phyloP scores from a whole-genome alignment of 179 eudicot genomes.

The Beta lomatogona region DNA sequence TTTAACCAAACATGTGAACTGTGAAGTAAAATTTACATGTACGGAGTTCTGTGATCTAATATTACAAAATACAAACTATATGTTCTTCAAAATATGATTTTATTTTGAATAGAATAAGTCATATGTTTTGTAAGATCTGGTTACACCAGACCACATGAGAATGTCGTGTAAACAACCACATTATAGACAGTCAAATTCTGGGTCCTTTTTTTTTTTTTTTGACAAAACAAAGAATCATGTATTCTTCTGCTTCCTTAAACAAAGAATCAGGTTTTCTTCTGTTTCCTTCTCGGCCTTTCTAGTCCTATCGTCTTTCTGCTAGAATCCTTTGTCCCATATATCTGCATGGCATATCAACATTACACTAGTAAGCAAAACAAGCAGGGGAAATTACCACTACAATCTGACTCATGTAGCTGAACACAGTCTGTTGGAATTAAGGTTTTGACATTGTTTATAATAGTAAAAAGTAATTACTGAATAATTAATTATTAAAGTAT shows the following conservation, averaged over 20 bases:
- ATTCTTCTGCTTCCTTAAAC: slow-evolving; percentile 11
- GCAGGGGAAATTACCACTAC: background rate
- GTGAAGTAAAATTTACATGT: slow-evolving; percentile 16
- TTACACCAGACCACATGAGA: slow-evolving; percentile 16
- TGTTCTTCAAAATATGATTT: slow-evolving; percentile 17
- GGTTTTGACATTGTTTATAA: too few species aligned
- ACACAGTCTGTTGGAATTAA: too few species aligned
- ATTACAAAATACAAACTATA: slow-evolving; percentile 12
- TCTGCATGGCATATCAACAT: slow-evolving; percentile 42
- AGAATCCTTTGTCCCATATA: slow-evolving; percentile 70
- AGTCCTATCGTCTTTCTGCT: slow-evolving; percentile 35
- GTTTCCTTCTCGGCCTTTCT: background rate
- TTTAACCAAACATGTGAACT: slow-evolving; percentile 18
- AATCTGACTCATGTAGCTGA: too few species aligned
- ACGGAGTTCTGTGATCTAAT: slow-evolving; percentile 20
- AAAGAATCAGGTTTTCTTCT: slow-evolving; percentile 20
- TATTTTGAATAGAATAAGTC: slow-evolving; percentile 8
- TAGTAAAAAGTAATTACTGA: background rate
- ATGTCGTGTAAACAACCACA: slow-evolving; percentile 15
- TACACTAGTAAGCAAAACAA: background rate
- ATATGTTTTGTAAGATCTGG: slow-evolving; percentile 14
- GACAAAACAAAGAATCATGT: slow-evolving; percentile 23
- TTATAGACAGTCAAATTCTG: slow-evolving; percentile 11
- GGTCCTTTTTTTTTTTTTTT: slow-evolving; percentile 4
- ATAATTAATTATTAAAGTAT: background rate